A percentile compares a stretch with the other conserved stretches of the same genome.
These are phyloP conservation scores for Sporothrix globosa DNA, from an alignment of 2,329 filamentous ascomycete genomes.

Conservation along the genomic window DNA sequence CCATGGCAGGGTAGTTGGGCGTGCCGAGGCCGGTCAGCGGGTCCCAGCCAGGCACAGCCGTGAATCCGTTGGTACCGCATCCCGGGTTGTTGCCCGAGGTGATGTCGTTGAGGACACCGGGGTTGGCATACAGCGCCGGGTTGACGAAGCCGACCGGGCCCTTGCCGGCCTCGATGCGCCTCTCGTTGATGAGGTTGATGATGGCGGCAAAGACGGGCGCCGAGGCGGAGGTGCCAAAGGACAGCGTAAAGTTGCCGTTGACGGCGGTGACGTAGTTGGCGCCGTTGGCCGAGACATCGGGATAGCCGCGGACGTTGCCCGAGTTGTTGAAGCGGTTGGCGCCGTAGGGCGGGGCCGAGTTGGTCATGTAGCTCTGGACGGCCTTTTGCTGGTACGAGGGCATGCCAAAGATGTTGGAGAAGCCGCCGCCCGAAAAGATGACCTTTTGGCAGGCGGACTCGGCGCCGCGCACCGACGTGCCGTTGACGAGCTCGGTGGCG, in stretches of 20 bases:
- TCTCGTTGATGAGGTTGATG: conserved; percentile 66
- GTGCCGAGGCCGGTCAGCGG: conserved; percentile 40
- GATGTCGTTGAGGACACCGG: conserved; percentile 41
- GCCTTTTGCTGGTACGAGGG: conserved; percentile 48
- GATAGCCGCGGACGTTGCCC: conserved; percentile 43
- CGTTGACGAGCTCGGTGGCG: conserved; percentile 51
- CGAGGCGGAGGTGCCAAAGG: conserved; percentile 55
- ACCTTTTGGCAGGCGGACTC: conserved; percentile 53
- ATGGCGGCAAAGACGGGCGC: conserved; percentile 62
- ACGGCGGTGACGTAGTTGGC: conserved; percentile 34
- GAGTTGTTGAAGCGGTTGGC: conserved; percentile 47
- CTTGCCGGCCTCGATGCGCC: conserved; percentile 55
- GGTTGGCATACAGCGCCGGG: conserved; percentile 40
- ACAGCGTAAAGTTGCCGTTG: conserved; percentile 45
- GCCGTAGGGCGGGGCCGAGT: conserved; percentile 48
- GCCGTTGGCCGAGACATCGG: conserved; percentile 28
- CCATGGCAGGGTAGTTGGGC: conserved; percentile 43
- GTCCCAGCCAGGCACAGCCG: conserved; percentile 40
- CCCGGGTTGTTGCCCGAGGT: conserved; percentile 41
- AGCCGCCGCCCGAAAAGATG: conserved; percentile 52
- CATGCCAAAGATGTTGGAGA: conserved; percentile 51
- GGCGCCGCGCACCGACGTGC: conserved; percentile 45
- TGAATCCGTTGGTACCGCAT: conserved; percentile 42
- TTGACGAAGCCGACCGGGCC: conserved; percentile 45
- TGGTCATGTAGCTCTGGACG: conserved; percentile 37